Evolutionary conservation across 2,329 filamentous ascomycete genomes (phyloP).

Genomic region (Aspergillus thermomutatus): DNA sequence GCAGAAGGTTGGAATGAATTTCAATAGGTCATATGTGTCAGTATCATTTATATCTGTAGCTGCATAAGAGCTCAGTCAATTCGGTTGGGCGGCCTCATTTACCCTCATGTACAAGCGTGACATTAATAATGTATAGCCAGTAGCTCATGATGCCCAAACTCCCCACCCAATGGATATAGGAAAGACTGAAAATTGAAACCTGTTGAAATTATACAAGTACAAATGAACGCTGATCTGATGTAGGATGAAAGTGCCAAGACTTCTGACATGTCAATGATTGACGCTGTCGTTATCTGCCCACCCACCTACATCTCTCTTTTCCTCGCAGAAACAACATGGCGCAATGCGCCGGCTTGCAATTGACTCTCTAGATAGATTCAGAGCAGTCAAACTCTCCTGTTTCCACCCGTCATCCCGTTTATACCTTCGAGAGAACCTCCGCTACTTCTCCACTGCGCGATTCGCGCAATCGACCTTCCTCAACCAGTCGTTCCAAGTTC

Average conservation of each 20-base stretch:
- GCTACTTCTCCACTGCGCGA: background rate
- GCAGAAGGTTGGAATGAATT: too few species aligned
- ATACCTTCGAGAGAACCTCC: background rate
- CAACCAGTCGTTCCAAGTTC: conserved; percentile 9
- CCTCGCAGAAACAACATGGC: conserved; percentile 6
- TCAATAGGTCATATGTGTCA: too few species aligned
- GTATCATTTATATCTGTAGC: too few species aligned
- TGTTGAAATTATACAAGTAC: conserved; percentile 1
- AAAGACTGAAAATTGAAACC: background rate
- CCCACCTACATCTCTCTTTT: background rate
- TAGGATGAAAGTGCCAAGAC: background rate
- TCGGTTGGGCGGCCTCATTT: background rate
- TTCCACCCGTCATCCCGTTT: background rate
- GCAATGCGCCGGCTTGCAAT: conserved; percentile 20
- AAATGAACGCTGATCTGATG: background rate
- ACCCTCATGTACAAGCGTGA: background rate
- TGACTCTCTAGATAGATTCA: conserved; percentile 1
- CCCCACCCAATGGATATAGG: background rate
- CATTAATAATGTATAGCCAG: background rate
- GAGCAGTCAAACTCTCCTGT: background rate
- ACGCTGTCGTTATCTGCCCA: background rate
- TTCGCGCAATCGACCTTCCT: background rate
- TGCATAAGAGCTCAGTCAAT: too few species aligned
- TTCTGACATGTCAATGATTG: background rate
- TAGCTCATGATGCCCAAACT: background rate